Conservation (phyloP, 805 yeast genomes). For the Phaffomyces antillensis region DNA sequence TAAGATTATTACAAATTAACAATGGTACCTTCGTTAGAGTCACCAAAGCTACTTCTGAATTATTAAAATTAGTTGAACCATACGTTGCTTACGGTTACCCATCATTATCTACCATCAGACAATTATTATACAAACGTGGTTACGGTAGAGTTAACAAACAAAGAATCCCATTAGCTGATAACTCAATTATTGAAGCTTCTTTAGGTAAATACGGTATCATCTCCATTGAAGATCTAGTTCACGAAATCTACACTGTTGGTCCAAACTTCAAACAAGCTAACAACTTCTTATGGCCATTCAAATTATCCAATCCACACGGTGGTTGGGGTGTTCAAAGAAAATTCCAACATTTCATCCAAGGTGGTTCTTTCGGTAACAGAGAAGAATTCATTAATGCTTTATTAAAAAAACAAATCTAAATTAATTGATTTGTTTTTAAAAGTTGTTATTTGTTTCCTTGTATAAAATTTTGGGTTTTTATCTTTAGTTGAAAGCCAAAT, state of each 20-base stretch:
- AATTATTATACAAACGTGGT: constrained; percentile 96
- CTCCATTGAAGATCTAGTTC: constrained; percentile 90
- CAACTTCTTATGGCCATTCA: constrained; percentile 98
- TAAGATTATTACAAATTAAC: constrained; percentile 90
- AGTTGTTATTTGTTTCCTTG: not conserved
- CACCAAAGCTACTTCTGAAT: constrained; percentile 92
- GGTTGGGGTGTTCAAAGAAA: constrained; percentile 97
- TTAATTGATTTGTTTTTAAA: not conserved
- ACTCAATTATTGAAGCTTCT: constrained; percentile 78
- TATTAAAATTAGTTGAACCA: constrained; percentile 91
- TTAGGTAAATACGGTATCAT: constrained; percentile 90
- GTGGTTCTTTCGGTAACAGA: constrained; percentile 98
- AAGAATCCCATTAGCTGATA: constrained; percentile 86
- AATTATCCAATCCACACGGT: constrained; percentile 93
- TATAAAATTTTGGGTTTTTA: not conserved
- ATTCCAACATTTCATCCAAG: constrained; percentile 95
- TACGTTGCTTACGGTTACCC: constrained; percentile 98
- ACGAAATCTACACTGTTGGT: constrained; percentile 94
- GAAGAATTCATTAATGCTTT: constrained; percentile 92
- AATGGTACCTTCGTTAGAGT: constrained; percentile 92
- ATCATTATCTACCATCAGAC: constrained; percentile 83
- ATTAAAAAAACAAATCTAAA: constrained; percentile 46
- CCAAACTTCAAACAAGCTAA: constrained; percentile 98
- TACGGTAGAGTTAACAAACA: constrained; percentile 95
- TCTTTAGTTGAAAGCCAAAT: too few relatives aligned